Evolutionary conservation across 805 yeast genomes (phyloP), one percentile per base, ranked within the genome.

Genomic region (Candida morakotiae): DNA sequence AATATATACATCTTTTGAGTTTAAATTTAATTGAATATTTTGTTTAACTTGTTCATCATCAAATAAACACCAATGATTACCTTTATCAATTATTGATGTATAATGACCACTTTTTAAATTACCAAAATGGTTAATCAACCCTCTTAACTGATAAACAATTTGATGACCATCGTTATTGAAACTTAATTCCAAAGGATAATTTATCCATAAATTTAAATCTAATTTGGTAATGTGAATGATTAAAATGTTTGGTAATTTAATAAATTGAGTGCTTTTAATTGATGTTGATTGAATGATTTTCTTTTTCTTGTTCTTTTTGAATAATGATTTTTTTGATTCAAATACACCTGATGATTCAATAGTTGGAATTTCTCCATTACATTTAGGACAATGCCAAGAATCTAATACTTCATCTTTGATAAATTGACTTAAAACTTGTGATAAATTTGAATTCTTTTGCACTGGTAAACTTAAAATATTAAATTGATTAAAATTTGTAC

Each of bases 361-460:
- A 9, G 34, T 25, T 15, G 31, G 37, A n/a, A 34, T 23, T 40
- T 40, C 31, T 15, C 34, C 32, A 41, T 38, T 31, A 61, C 94
- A 84, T 38, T 77, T 75, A 6, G 93, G 89, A 63, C 94, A 84
- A 45, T 81, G 75, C 94, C 94, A 84, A 1, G 93, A 86, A 58
- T 84, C 83, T 35, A 84, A 58, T 3, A 79, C 67, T 54, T 84
- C 94, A 41, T 78, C 80, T 37, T 70, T 65, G 0, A 84, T 75
- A 51, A 76, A 83, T 51, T 79, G 67, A 22, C 67, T 60, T 29
- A 84, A 72, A 46, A 88, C 77, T 39, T 83, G 87, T 31, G 81
- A 77, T 38, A 84, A 55, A 35, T 71, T 65, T 11, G 72, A 68
- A 13, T 41, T 30, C 34, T 49, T 49, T 10, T 20, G 35, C 17